phyloP scores from a whole-genome alignment of 805 yeast species.

The Candida michaelii region DNA sequence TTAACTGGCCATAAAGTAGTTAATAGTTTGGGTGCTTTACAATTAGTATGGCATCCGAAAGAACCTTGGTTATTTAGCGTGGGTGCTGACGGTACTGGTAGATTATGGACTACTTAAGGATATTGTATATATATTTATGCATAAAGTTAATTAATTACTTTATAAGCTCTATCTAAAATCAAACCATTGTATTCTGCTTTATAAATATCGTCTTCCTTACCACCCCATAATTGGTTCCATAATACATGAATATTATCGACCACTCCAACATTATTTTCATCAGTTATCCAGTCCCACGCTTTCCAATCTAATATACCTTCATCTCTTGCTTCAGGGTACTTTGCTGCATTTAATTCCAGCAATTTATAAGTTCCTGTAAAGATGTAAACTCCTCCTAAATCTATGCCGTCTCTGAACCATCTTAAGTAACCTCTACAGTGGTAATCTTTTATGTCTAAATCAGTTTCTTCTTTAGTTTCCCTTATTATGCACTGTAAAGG shows the following conservation, averaged over 20 bases:
- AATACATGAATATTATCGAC: constrained; percentile 35
- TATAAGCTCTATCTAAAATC: neutral
- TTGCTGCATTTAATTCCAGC: constrained; percentile 18
- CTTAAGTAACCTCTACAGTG: constrained; percentile 33
- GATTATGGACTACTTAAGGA: constrained; percentile 85
- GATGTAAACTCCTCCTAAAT: constrained; percentile 38
- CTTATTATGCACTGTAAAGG: constrained; percentile 41
- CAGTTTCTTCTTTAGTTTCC: constrained; percentile 44
- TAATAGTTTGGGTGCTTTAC: constrained; percentile 82
- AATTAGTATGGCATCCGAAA: constrained; percentile 91
- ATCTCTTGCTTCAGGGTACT: constrained; percentile 20
- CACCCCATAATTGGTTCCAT: constrained; percentile 23
- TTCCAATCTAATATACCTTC: constrained; percentile 49
- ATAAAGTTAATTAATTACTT: constrained; percentile 1
- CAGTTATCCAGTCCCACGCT: constrained; percentile 32
- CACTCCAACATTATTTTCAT: constrained; percentile 38
- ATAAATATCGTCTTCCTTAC: constrained; percentile 24
- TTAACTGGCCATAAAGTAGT: constrained; percentile 84
- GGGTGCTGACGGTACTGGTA: constrained; percentile 95
- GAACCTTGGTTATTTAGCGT: constrained; percentile 98
- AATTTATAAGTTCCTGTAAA: constrained; percentile 36
- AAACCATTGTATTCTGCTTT: constrained; percentile 22
- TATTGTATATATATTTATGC: constrained; percentile 3
- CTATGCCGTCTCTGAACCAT: constrained; percentile 30
- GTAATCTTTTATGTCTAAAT: constrained; percentile 28